Conservation (phyloP, 164 flowering plant genomes). For the Annona cherimola region DNA sequence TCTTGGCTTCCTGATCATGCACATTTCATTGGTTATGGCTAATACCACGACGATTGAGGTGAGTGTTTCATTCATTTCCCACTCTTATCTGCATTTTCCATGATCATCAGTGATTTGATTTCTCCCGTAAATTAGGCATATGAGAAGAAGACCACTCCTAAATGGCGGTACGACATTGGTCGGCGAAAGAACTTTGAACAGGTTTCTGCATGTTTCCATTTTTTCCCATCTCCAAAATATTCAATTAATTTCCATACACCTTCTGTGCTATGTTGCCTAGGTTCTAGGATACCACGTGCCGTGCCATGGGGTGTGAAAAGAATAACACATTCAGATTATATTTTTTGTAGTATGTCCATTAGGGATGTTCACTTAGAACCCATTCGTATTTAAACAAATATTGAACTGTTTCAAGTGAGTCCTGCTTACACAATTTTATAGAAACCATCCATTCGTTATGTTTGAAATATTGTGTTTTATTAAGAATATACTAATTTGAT, state of each 20-base stretch:
- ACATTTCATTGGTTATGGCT: conserved; percentile 71
- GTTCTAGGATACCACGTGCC: background rate
- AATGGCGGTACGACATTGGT: conserved; percentile 84
- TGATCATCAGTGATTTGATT: background rate
- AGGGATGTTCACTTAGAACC: too few species aligned
- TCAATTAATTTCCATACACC: background rate
- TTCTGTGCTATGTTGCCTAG: background rate
- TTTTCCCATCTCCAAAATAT: background rate
- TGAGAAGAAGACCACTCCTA: conserved; percentile 86
- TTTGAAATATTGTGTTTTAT: too few species aligned
- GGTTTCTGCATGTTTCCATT: conserved; percentile 26
- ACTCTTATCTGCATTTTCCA: background rate
- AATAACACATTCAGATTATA: too few species aligned
- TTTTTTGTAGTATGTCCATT: too few species aligned
- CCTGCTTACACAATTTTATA: too few species aligned
- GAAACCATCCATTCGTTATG: too few species aligned
- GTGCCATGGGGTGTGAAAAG: background rate
- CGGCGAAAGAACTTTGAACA: conserved; percentile 69
- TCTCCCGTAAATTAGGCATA: conserved; percentile 58
- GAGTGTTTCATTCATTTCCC: conserved; percentile 6
- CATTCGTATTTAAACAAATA: too few species aligned
- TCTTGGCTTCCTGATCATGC: conserved; percentile 94
- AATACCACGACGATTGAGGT: conserved; percentile 99
- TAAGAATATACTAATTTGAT: too few species aligned
- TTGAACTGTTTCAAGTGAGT: too few species aligned